Evolutionary conservation across 495 filamentous ascomycete genomes (phyloP), one percentile per base, ranked within the genome.

Genomic region (Bathelium albidoporum): DNA sequence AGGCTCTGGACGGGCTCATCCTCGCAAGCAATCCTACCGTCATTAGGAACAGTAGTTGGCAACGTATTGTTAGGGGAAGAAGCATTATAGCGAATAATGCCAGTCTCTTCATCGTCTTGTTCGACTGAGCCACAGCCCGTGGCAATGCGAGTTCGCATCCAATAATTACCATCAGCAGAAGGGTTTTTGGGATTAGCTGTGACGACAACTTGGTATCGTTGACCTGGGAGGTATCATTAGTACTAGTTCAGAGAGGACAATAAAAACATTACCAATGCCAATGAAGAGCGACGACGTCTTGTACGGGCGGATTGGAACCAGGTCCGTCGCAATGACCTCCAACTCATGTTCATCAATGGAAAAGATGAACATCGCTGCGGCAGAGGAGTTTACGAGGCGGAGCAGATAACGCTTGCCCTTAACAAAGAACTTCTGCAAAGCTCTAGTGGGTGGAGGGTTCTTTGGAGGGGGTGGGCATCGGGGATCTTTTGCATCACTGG

Each of bases 361-460:
- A 68, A 78, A 77, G 26, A 71, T 74, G 70, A 32, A 75, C 72
- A 43, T 52, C 36, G 82, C 82, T 65, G 83, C 86, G 11, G 82
- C 83, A 36, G 83, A 86, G 28, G 85, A 75, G 63, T 89, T 89
- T 64, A 91, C 75, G 39, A 93, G 79, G 28, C 87, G 83, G 45
- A 93, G 74, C 20, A 86, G 76, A 67, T 93, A 89, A 18, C 76
- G 82, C 68, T 84, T 82, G 29, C 76, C 76, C 20, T 71, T 70
- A 32, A 72, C 73, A 69, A 79, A 72, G 11, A 34, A 69, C 44
- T 68, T 68, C 44, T 65, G 22, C 9, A 55, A 55, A 24, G 4
- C 5, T 20, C 44, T 5, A 55, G 22, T 20, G 49, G 22, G 9
- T 28, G n/a, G 49, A 7, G 12, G 9, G 29, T 20, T 20, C 9